Percentiles rank a stretch among this genome's conserved stretches.
Evolutionary conservation across 75 land plant species (phyloP).

Genomic region (Cryptomeria japonica): DNA sequence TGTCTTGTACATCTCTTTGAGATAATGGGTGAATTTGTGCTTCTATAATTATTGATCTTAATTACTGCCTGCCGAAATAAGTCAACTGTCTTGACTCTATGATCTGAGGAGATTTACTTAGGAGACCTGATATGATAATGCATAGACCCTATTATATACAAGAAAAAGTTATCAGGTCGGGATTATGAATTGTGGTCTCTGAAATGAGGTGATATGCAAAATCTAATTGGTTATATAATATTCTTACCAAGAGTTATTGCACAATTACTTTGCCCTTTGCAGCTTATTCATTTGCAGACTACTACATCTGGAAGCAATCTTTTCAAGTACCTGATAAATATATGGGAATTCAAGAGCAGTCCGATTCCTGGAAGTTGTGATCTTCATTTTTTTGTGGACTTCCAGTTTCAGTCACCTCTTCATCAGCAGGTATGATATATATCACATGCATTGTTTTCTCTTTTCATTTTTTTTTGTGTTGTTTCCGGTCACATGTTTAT

Average conservation of each 20-base stretch:
- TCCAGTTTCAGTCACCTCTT: constrained; percentile 91
- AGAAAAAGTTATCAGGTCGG: not conserved
- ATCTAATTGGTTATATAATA: not conserved
- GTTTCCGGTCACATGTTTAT: not conserved
- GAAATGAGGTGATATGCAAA: not conserved
- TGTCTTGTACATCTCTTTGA: no score
- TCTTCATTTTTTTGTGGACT: constrained; percentile 86
- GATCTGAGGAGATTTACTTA: no score
- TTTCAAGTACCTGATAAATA: constrained; percentile 87
- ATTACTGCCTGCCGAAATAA: no score
- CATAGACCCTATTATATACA: not conserved
- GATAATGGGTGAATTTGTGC: no score
- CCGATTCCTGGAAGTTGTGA: constrained; percentile 74
- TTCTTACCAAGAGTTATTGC: not conserved
- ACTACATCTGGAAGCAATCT: constrained; percentile 68
- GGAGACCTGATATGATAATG: no score
- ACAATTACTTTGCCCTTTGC: not conserved
- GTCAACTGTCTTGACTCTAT: no score
- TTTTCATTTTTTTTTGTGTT: not conserved
- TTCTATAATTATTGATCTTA: no score
- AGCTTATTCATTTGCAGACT: constrained; percentile 34
- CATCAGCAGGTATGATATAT: constrained; percentile 69
- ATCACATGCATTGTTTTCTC: not conserved
- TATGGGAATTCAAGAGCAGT: constrained; percentile 91
- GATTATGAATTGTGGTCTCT: not conserved